Evolutionary conservation across 2,329 filamentous ascomycete species (phyloP).

Genomic region (Exophiala sideris): DNA sequence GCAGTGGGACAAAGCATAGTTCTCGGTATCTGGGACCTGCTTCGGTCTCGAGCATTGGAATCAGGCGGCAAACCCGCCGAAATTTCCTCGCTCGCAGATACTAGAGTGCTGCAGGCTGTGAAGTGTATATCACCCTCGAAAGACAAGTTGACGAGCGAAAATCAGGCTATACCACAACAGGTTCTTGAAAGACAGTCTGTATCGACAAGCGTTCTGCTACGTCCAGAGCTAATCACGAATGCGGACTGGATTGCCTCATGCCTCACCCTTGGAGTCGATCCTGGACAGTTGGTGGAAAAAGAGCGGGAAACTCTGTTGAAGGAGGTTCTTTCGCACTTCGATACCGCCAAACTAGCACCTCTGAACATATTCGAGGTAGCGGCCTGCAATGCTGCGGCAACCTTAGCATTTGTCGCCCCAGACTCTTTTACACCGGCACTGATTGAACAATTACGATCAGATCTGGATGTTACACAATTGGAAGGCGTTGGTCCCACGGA

Average conservation of each 20-base stretch:
- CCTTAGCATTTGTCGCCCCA: slow-evolving; percentile 89
- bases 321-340: slow-evolving; percentile 40
- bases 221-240: slow-evolving; percentile 71
- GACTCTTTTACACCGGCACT: slow-evolving; percentile 73
- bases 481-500: slow-evolving; percentile 76
- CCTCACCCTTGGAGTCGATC: slow-evolving; percentile 75
- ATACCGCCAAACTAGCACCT: slow-evolving; percentile 20
- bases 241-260: slow-evolving; percentile 87
- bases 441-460: slow-evolving; percentile 67
- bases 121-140: slow-evolving; percentile 40
- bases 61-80: slow-evolving; percentile 1
- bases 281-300: slow-evolving; percentile 69
- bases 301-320: slow-evolving; percentile 63
- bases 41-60: slow-evolving; percentile 47
- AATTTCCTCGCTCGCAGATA: slow-evolving; percentile 59
- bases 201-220: slow-evolving; percentile 72
- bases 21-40: slow-evolving; percentile 75
- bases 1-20: slow-evolving; percentile 63
- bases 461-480: slow-evolving; percentile 69
- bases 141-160: slow-evolving; percentile 27
- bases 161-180: slow-evolving; percentile 43
- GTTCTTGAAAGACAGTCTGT: slow-evolving; percentile 68
- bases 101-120: slow-evolving; percentile 60
- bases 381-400: slow-evolving; percentile 79
- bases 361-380: slow-evolving; percentile 58